A percentile compares a stretch with the other conserved stretches of the same genome.
These are phyloP conservation scores for Cystofilobasidium macerans DNA, from an alignment of 768 basidiomycete species.

Conservation along the genomic window DNA sequence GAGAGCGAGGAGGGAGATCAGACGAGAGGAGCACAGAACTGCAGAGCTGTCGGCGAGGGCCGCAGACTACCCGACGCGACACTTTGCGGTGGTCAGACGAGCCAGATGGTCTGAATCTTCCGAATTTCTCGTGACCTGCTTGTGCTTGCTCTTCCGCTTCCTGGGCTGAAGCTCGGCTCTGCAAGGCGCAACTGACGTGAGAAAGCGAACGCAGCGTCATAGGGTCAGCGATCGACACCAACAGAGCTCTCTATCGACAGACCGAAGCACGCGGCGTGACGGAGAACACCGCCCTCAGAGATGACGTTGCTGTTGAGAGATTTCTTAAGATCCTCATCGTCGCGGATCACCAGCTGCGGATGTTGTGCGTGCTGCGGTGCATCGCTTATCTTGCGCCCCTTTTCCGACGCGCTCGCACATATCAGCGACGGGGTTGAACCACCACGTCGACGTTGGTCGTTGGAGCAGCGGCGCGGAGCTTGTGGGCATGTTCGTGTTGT, in stretches of 20 bases:
- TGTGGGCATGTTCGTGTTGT: neutral
- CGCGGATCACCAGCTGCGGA: slow-evolving; percentile 80
- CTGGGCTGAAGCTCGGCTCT: neutral
- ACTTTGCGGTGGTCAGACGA: neutral
- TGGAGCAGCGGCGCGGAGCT: too few relatives aligned
- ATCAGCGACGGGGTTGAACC: slow-evolving; percentile 69
- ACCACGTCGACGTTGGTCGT: too few relatives aligned
- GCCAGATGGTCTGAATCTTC: too few relatives aligned
- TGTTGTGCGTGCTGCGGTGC: too few relatives aligned
- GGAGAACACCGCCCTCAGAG: slow-evolving; percentile 68
- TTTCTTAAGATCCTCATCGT: slow-evolving; percentile 63
- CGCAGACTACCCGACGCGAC: too few relatives aligned
- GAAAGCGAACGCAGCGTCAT: too few relatives aligned
- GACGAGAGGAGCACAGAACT: too few relatives aligned
- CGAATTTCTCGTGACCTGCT: neutral
- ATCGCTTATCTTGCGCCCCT: slow-evolving; percentile 94
- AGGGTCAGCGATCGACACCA: too few relatives aligned
- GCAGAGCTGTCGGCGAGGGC: too few relatives aligned
- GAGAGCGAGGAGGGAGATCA: too few relatives aligned
- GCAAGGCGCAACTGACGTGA: too few relatives aligned
- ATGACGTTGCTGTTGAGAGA: slow-evolving; percentile 80
- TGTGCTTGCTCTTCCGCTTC: neutral
- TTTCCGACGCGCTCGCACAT: slow-evolving; percentile 85
- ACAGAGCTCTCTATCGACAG: slow-evolving; percentile 48
- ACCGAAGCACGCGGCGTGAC: too few relatives aligned